These are phyloP conservation scores for Verticillium nonalfalfae DNA, from an alignment of 2,329 filamentous ascomycete species.

Conservation along the genomic window DNA sequence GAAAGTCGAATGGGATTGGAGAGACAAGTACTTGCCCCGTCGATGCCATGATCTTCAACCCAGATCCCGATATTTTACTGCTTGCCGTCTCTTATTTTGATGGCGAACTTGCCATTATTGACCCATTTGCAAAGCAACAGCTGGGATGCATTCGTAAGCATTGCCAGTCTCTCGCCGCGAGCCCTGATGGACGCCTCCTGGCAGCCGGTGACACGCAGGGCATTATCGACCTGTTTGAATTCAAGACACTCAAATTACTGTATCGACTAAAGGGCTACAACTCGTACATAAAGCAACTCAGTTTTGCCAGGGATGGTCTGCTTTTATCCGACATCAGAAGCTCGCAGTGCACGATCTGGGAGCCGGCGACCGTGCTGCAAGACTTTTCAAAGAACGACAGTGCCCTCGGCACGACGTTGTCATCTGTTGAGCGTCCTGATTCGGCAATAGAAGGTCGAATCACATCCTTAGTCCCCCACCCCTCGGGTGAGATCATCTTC, in stretches of 20 bases:
- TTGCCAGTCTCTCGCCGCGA: conserved; percentile 22
- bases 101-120: conserved; percentile 23
- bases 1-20: conserved; percentile 21
- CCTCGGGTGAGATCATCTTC: conserved; percentile 17
- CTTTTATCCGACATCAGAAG: conserved; percentile 27
- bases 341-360: conserved; percentile 28
- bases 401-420: conserved; percentile 14
- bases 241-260: conserved; percentile 19
- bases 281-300: conserved; percentile 21
- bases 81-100: conserved; percentile 23
- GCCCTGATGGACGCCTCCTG: conserved; percentile 21
- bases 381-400: conserved; percentile 18
- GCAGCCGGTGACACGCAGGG: conserved; percentile 17
- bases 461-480: conserved; percentile 19
- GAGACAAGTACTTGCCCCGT: conserved; percentile 21
- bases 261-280: conserved; percentile 17
- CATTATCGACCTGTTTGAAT: conserved; percentile 20
- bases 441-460: conserved; percentile 19
- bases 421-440: conserved; percentile 15
- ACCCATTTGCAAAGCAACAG: conserved; percentile 16
- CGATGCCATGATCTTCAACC: conserved; percentile 24
- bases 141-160: conserved; percentile 18
- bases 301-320: conserved; percentile 22
- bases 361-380: conserved; percentile 20
- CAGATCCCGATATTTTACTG: conserved; percentile 20